phyloP scores from a whole-genome alignment of 1,139 yeast species.

The Candida labiduridarum region DNA sequence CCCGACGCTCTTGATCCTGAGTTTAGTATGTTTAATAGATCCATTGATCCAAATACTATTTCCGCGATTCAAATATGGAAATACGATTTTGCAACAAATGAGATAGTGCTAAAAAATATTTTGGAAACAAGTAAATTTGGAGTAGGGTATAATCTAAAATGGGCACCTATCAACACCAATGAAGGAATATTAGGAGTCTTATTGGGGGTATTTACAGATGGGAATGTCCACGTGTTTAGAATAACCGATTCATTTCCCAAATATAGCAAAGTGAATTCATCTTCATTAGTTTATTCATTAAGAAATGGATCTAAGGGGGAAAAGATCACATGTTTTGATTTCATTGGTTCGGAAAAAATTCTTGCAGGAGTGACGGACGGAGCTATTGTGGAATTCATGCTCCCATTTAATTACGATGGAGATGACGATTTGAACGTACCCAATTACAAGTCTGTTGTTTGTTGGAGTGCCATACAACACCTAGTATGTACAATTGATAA shows the following conservation, averaged over 20 bases:
- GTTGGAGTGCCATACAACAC: slow-evolving; percentile 53
- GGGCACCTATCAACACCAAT: slow-evolving; percentile 44
- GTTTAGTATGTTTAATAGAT: slow-evolving; percentile 32
- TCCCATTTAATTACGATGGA: slow-evolving; percentile 24
- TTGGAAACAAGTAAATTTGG: slow-evolving; percentile 52
- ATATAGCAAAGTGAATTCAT: slow-evolving; percentile 25
- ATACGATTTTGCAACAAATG: slow-evolving; percentile 30
- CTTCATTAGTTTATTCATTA: slow-evolving; percentile 33
- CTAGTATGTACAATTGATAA: slow-evolving; percentile 38
- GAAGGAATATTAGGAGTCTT: slow-evolving; percentile 44
- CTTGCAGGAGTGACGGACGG: slow-evolving; percentile 72
- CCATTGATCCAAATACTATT: slow-evolving; percentile 19
- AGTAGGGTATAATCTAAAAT: slow-evolving; percentile 51
- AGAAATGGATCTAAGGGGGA: slow-evolving; percentile 9
- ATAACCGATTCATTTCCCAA: slow-evolving; percentile 23
- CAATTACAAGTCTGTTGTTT: slow-evolving; percentile 48
- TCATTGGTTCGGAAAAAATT: slow-evolving; percentile 50
- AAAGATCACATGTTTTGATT: slow-evolving; percentile 55
- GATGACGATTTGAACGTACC: slow-evolving; percentile 36
- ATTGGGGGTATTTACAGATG: slow-evolving; percentile 65
- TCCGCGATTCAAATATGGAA: slow-evolving; percentile 53
- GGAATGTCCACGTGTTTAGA: slow-evolving; percentile 57
- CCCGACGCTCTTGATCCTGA: slow-evolving; percentile 27
- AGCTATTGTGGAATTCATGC: slow-evolving; percentile 60
- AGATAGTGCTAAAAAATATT: slow-evolving; percentile 29